Base-by-base conservation (phyloP, 331 rosid genomes). In the Cydonia oblonga region DNA sequence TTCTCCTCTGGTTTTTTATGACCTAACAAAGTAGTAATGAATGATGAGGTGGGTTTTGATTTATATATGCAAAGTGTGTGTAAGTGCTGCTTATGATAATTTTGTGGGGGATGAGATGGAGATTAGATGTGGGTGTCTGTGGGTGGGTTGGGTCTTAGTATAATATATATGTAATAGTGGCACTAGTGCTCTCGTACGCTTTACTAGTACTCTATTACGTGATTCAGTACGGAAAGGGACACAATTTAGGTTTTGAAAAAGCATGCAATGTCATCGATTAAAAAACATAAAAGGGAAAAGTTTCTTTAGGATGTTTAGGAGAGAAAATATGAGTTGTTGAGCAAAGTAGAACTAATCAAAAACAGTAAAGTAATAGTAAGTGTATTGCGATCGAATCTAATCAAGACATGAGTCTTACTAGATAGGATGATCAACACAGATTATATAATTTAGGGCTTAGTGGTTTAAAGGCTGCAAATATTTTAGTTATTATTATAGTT, bases 221-320 rank as follows among this genome's bases (percentile, higher is more conserved):
- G 28, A 58, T 35, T 35, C 66, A 35, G 75, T 71, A 71, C 75
- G 67, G 75, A 71, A 33, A 56, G 54, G 33, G 32, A 18, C 53
- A 14, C 53, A 23, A 18, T 29, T 30, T 13, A 3, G 20, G 29
- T 18, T 38, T 38, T 58, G 40, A 15, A 35, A 57, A 71, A 22
- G 57, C 57, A 9, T 35, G 38, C 10, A 16, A 23, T 20, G 12
- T 3, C 32, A 53, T 32, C 52, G 22, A 32, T 19, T 25, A 38
- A 13, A 20, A 59, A 59, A 59, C 18, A 25, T 13, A 58, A 58
- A 19, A 3, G 5, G 30, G 2, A 6, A 12, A 53, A 30, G 22
- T 42, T 42, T 42, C 49, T 42, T 42, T 42, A 3, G 46, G 46
- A 5, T 14, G 46, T 40, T 11, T 40, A 42, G 49, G 49, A 2